Base-by-base conservation (phyloP, 768 basidiomycete species). In the Mycena albidolilacea region DNA sequence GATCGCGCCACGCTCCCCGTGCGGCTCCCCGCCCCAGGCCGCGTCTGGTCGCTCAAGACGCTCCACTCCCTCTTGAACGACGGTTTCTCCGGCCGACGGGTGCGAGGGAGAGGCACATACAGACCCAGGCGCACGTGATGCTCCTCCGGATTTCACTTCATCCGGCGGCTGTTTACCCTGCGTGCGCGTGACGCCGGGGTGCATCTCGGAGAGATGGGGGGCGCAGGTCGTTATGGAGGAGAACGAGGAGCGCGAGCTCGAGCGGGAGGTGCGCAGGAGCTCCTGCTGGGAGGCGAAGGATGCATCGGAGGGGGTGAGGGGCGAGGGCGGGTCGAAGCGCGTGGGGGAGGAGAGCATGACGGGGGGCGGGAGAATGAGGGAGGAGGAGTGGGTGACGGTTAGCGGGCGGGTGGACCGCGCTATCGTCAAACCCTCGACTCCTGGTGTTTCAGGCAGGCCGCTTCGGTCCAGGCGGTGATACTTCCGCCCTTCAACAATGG, bases 91-190 rank as follows among this genome's bases (percentile, higher is more conserved):
- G 30, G 30, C 30, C 30, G 30, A 3, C 4, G 30, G 30, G 30
- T 3, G 30, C 3, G 19, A 50, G 48, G 48, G 19, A n/a, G 10
- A 7, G 48, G 50, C n/a, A 44, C 30, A 30, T 30, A 30, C 30
- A 30, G 58, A 52, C 43, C 67, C 60, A 72, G 41, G 39, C 71
- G 71, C 12, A 72, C 44, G 39, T 58, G 38, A 15, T 67, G 60
- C 7, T 48, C 41, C 10, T 21, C 10, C 14, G 67, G 38, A 48
- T 37, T 46, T 64, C 70, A 71, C 15, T 55, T 35, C 23, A 41
- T 58, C 2, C 19, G 6, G 48, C 39, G 59, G n/a, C 9, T 41
- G 48, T 5, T 46, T 55, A 52, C 65, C 54, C 64, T 67, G 70
- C 48, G 38, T 19, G 50, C 15, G 41, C 41, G 30, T 50, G 7